Conservation (phyloP, 257 asterid genomes). For the Solanum neorickii region DNA sequence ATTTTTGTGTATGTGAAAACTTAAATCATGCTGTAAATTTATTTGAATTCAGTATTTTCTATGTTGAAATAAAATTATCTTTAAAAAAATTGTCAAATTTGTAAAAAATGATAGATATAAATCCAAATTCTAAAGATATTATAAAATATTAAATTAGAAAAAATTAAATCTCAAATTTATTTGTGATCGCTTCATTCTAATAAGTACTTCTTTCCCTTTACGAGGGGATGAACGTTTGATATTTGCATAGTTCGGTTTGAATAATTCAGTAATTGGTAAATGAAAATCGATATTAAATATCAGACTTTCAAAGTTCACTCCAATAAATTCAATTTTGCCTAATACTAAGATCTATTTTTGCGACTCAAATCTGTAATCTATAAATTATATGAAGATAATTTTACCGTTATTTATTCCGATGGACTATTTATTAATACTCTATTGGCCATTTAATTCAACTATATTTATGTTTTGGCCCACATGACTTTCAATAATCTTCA, state of each 20-base stretch:
- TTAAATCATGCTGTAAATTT: not conserved
- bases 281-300: no score
- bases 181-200: not conserved
- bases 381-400: not conserved
- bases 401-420: not conserved
- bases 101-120: not conserved
- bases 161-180: not conserved
- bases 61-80: no score
- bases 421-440: not conserved
- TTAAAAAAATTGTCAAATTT: no score
- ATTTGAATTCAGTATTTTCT: no score
- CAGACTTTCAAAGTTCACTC: not conserved
- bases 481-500: not conserved
- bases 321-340: not conserved
- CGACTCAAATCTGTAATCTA: no score
- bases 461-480: not conserved
- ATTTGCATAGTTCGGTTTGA: not conserved
- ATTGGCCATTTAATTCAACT: not conserved
- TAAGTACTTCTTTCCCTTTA: not conserved
- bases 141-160: no score
- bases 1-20: no score
- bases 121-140: not conserved
- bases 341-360: no score
- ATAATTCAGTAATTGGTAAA: no score
- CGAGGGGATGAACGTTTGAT: not conserved